A percentile compares a stretch with the other conserved stretches of the same genome.
Evolutionary conservation across 169 alveolate species (phyloP).

Genomic region (Plasmodium gonderi): DNA sequence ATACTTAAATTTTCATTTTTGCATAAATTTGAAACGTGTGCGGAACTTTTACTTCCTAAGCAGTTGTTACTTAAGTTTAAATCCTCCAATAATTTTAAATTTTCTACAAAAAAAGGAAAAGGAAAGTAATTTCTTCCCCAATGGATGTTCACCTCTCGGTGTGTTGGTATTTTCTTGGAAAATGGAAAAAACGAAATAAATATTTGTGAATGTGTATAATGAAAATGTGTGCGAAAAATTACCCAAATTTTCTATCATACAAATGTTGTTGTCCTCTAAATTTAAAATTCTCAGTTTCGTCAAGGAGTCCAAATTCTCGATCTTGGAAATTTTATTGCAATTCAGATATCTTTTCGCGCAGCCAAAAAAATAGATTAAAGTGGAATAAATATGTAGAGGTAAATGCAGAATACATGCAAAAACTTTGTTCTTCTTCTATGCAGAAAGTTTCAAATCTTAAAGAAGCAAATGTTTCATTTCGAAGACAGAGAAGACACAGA

Average conservation of each 20-base stretch:
- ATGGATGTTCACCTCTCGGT: neutral
- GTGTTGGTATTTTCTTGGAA: neutral
- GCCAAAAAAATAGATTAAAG: too few species aligned
- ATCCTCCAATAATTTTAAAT: slow-evolving; percentile 38
- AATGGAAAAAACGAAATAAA: too few species aligned
- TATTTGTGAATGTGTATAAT: neutral
- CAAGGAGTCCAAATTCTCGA: slow-evolving; percentile 43
- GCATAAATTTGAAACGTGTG: slow-evolving; percentile 8
- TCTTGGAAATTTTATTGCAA: slow-evolving; percentile 36
- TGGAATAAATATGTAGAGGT: neutral
- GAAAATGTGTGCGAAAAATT: neutral
- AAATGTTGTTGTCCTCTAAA: slow-evolving; percentile 55
- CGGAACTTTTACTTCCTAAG: slow-evolving; percentile 44
- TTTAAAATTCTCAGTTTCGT: slow-evolving; percentile 41
- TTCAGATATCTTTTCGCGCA: slow-evolving; percentile 42
- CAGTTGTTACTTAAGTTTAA: slow-evolving; percentile 49
- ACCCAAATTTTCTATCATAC: slow-evolving; percentile 68
- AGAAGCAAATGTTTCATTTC: neutral
- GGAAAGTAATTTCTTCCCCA: neutral
- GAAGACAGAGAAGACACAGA: neutral
- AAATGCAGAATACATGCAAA: neutral
- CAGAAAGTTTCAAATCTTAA: neutral
- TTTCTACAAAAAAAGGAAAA: slow-evolving; percentile 15
- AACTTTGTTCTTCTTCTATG: neutral
- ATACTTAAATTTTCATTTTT: slow-evolving; percentile 14